Base-by-base conservation (phyloP, 768 basidiomycete species). In the Tricholoma sp. region DNA sequence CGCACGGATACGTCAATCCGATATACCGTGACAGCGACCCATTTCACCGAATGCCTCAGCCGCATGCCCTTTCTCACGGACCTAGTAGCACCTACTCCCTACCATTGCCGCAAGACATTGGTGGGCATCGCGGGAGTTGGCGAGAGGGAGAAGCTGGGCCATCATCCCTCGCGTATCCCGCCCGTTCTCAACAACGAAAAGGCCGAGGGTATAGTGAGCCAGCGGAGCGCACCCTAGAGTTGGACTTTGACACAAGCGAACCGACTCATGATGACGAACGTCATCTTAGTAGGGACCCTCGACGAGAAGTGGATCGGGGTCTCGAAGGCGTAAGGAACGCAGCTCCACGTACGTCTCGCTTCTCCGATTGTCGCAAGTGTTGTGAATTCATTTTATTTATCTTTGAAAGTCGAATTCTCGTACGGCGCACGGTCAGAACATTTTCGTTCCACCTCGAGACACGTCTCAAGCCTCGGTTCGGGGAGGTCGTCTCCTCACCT, bases 121-220 rank as follows among this genome's bases (percentile, higher is more conserved):
- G 46, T 34, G 59, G 61, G 52, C 35, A 65, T 61, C 57, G 57
- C 37, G 45, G 58, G 29, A 57, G 58, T 29, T 65, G 65, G 63
- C 56, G 73, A 61, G 79, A 81, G 57, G 71, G 69, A 8, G 82
- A 81, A 59, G 73, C 77, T 35, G 78, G 79, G 6, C 75, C 73
- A 27, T 77, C 79, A n/a, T 74, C 72, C 1, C 67, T 74, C 59
- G 61, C 64, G 58, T 68, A 59, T 16, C 8, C 60, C n/a, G 45
- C 61, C 47, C 59, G 65, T 19, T 58, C 59, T 37, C 65, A 67
- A 50, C 54, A 59, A 31, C 34, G 43, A 37, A 52, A 54, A 19
- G 54, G 41, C 29, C 62, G 64, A 49, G 66, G 66, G 22, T 66
- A 59, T 8, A 66, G 63, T 43, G 67, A 67, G 35, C 61, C 65